These are phyloP conservation scores for cucumber (Cucumis sativus) DNA, from an alignment of 306 rosid genomes.

Conservation along the genomic window Cucumber_9930_V3 NC_026656.2:18874501-18875000, in stretches of 20 bases:
- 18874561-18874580: not conserved
- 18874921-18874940: not conserved
- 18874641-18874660: too few relatives aligned
- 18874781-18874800: not conserved
- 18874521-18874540: not conserved
- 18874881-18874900: not conserved
- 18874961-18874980: not conserved
- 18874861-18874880: not conserved
- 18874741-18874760: not conserved
- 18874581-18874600: not conserved
- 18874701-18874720: not conserved
- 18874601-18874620: not conserved
- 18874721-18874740: not conserved
- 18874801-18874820: not conserved
- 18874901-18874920: not conserved
- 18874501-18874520: not conserved
- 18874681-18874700: not conserved
- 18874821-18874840: not conserved
- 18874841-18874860: not conserved
- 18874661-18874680: too few relatives aligned
- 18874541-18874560: not conserved
- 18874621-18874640: not conserved
- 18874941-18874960: not conserved
- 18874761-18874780: not conserved
- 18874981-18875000: not conserved